Base-by-base conservation (phyloP, 768 basidiomycete genomes). In the Boletellus emodensis region DNA sequence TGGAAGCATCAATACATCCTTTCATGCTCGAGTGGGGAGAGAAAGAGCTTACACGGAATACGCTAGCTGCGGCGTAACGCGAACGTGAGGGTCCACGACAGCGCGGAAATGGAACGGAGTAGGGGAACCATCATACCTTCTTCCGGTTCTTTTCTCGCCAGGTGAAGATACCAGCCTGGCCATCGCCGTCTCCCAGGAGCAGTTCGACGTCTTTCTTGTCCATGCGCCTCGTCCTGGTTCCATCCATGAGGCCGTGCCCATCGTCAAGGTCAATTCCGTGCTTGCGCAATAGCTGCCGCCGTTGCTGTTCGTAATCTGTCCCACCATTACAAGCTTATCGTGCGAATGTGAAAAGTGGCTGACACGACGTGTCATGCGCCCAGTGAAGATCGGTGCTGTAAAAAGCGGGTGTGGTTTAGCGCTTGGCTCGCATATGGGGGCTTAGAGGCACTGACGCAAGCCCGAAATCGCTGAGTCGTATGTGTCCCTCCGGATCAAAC, bases 221-320 rank as follows among this genome's bases (percentile, higher is more conserved):
- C 80, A 95, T 78, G 46, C 82, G 85, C 66, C 78, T 88, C 36
- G 86, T 90, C 72, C 82, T 84, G 57, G 72, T 79, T 61, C 81
- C 85, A 64, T 89, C 84, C 53, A 77, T 76, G 51, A 77, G 71
- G 42, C 79, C 77, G 64, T 79, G 77, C 58, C 78, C 74, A 60
- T 93, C 91, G 61, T 91, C 92, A 36, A 99, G 82, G 71, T 97
- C 95, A 58, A 98, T 88, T 3, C 95, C 95, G 70, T 98, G 86
- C 69, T 92, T 95, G 70, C 81, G 86, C 47, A 97, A 75, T 48
- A 98, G 73, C 60, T 91, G 90, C 38, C 83, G 74, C 39, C 95
- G 83, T 64, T 97, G 94, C 60, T 94, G 89, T 61, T 97, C 94
- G 69, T 93, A 98, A 75, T 98, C 90, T 92, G 54, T 39, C 33